Conservation (phyloP, 352 stramenopile genomes). For the Globisporangium viniferum region DNA sequence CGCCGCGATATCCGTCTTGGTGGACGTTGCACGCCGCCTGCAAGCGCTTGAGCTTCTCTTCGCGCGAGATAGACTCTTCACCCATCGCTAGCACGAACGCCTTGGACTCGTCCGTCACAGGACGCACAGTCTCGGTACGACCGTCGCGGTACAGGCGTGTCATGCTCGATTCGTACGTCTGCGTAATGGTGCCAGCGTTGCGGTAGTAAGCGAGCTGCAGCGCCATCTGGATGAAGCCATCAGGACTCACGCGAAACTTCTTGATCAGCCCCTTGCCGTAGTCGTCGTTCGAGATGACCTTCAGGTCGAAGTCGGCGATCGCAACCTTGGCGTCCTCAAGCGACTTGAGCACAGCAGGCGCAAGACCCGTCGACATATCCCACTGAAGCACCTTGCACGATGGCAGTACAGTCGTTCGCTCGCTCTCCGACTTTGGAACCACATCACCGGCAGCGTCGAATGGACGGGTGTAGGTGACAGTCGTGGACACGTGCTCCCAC, state of each 20-base stretch:
- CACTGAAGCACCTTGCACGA: constrained; percentile 53
- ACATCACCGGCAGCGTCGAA: constrained; percentile 60
- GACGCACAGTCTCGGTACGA: constrained; percentile 91
- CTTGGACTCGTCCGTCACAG: constrained; percentile 88
- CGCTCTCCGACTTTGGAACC: constrained; percentile 36
- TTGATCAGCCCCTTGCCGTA: constrained; percentile 91
- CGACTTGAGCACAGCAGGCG: constrained; percentile 50
- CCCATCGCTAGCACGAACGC: constrained; percentile 90
- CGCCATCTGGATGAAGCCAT: constrained; percentile 96
- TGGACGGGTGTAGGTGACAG: constrained; percentile 41
- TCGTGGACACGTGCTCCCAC: constrained; percentile 78
- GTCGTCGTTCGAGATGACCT: constrained; percentile 84
- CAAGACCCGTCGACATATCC: constrained; percentile 56
- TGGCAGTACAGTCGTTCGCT: constrained; percentile 46
- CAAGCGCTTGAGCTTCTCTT: constrained; percentile 84
- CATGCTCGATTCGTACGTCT: constrained; percentile 97
- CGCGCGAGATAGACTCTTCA: constrained; percentile 53
- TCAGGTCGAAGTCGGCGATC: constrained; percentile 88
- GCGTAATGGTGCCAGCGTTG: constrained; percentile 89
- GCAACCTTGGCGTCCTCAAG: constrained; percentile 50
- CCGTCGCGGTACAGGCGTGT: constrained; percentile 95
- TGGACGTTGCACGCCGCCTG: constrained; percentile 87
- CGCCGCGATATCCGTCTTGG: constrained; percentile 88
- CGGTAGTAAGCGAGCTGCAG: constrained; percentile 96
- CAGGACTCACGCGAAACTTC: constrained; percentile 91